These are phyloP conservation scores for Sphaerobolus stellatus DNA, from an alignment of 1,284 basidiomycete genomes.

Conservation along the genomic window DNA sequence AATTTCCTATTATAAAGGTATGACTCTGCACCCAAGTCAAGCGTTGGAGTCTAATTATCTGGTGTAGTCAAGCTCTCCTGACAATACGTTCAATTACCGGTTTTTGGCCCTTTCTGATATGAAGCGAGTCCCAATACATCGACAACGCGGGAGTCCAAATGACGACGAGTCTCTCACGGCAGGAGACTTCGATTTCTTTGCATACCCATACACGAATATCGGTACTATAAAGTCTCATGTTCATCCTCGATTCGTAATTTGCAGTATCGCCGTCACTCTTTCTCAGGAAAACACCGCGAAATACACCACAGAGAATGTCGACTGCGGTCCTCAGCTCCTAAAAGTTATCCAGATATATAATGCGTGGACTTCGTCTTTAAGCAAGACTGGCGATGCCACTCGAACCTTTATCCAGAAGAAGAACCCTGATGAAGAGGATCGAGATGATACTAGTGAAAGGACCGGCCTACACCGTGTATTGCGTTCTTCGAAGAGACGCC, in stretches of 20 bases:
- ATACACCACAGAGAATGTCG: too few species aligned
- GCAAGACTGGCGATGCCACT: too few species aligned
- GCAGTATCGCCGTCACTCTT: background rate
- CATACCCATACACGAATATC: background rate
- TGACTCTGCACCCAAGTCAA: background rate
- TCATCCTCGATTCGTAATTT: slow-evolving; percentile 1
- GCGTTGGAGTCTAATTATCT: background rate
- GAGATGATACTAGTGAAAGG: too few species aligned
- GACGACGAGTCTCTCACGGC: background rate
- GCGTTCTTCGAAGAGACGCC: too few species aligned
- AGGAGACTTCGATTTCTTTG: background rate
- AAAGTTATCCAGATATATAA: too few species aligned
- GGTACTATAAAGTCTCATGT: background rate
- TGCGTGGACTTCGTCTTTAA: too few species aligned
- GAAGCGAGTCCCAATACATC: slow-evolving; percentile 1
- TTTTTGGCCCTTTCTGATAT: background rate
- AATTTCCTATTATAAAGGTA: background rate
- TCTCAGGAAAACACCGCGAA: too few species aligned
- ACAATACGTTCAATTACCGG: background rate
- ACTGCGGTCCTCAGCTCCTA: too few species aligned
- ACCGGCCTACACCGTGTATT: too few species aligned
- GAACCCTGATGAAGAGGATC: too few species aligned
- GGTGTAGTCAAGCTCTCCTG: background rate
- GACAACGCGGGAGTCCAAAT: background rate
- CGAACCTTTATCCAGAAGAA: too few species aligned